These are phyloP conservation scores for Hericium alpestre DNA, from an alignment of 768 basidiomycete species.

Conservation along the genomic window DNA sequence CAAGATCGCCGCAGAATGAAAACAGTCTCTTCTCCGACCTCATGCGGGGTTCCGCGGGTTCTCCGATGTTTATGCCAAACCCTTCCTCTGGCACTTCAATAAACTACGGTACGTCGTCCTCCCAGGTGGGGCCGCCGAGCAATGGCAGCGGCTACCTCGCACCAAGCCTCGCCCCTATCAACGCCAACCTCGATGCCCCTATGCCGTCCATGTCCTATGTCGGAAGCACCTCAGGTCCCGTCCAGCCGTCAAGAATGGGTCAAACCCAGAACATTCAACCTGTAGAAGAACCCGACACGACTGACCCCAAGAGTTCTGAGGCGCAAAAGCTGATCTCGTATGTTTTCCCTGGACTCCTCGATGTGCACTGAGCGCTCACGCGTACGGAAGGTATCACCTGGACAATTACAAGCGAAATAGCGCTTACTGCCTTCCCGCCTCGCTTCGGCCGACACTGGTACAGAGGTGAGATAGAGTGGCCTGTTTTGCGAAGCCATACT, in stretches of 20 bases:
- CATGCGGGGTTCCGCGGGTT: conserved; percentile 26
- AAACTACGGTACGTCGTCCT: conserved; percentile 16
- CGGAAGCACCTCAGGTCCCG: conserved; percentile 16
- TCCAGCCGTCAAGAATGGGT: conserved; percentile 15
- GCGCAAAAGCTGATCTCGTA: conserved; percentile 78
- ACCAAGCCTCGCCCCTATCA: conserved; percentile 46
- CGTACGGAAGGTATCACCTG: conserved; percentile 62
- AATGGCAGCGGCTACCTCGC: conserved; percentile 20
- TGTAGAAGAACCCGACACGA: conserved; percentile 39
- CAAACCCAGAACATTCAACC: background rate
- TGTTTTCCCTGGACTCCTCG: conserved; percentile 14
- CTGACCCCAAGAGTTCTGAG: conserved; percentile 66
- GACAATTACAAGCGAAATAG: conserved; percentile 83
- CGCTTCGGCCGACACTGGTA: conserved; percentile 77
- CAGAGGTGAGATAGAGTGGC: conserved; percentile 45
- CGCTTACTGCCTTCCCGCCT: conserved; percentile 79
- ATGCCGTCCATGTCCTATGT: conserved; percentile 40
- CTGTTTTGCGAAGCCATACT: background rate
- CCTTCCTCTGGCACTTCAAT: conserved; percentile 24
- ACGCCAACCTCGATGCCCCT: conserved; percentile 45
- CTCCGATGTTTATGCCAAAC: conserved; percentile 47
- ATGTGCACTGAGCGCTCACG: conserved; percentile 2
- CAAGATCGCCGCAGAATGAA: conserved; percentile 33
- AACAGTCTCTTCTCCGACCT: conserved; percentile 35
- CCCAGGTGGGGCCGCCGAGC: conserved; percentile 5